Conservation (phyloP, 176 grass and related monocot genomes). For the Aegilops bicornis region DNA sequence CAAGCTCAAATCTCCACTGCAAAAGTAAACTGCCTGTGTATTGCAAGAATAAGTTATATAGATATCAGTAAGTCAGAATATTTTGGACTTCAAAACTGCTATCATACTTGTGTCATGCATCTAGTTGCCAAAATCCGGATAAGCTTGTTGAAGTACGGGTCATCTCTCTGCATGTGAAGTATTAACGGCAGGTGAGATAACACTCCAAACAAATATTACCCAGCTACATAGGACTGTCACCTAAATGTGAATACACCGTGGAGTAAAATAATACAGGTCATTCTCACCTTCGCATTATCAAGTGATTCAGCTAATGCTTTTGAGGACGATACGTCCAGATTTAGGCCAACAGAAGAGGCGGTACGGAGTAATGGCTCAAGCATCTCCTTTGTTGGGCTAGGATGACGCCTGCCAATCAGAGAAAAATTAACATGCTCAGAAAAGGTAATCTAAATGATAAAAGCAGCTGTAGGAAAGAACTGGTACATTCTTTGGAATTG, state of each 20-base stretch:
- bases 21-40: conserved; percentile 93
- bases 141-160: conserved; percentile 99
- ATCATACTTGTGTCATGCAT: conserved; percentile 97
- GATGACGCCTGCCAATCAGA: conserved; percentile 76
- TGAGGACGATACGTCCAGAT: conserved; percentile 87
- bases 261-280: conserved; percentile 18
- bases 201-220: conserved; percentile 2
- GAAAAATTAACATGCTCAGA: conserved; percentile 28
- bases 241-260: neutral
- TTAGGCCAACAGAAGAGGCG: conserved; percentile 78
- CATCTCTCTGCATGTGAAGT: conserved; percentile 60
- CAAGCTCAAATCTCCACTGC: conserved; percentile 87
- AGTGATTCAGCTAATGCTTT: conserved; percentile 98
- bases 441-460: conserved; percentile 24
- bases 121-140: conserved; percentile 95
- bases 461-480: neutral
- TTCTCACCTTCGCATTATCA: conserved; percentile 77
- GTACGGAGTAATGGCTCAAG: conserved; percentile 94
- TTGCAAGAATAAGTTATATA: conserved; percentile 33
- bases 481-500: neutral
- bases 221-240: neutral
- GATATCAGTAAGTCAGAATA: conserved; percentile 12
- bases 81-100: neutral
- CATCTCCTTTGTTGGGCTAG: conserved; percentile 94
- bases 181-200: conserved; percentile 29